Base-by-base conservation (phyloP, 257 asterid genomes). In the Capsicum chinense region DNA sequence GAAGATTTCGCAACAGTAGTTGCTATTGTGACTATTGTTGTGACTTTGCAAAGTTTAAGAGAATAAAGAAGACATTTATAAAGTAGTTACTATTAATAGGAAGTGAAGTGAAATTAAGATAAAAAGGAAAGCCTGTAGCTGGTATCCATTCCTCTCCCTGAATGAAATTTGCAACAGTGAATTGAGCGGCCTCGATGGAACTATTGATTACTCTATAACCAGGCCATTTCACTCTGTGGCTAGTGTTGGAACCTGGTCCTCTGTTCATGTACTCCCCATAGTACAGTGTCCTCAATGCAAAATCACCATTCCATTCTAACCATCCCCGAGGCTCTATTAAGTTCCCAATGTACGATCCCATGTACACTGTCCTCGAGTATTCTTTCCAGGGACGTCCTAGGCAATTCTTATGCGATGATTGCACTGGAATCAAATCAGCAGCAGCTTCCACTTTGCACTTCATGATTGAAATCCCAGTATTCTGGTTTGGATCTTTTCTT, bases 401-500 rank as follows among this genome's bases (percentile, higher is more conserved):
- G 26, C 26, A 64, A 64, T 64, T 64, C 70, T 26, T 64, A 37
- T 9, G 26, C 13, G 70, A 64, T 64, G 70, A 64, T 64, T 39
- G 44, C 5, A 39, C 44, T 39, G 44, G 44, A 39, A 64, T 26
- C 33, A 64, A 64, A 64, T 64, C 70, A 64, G 70, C 70, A 64
- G 3, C 70, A 10, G 70, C 70, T 64, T 64, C 70, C 17, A 64
- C 70, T 64, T 64, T 64, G 70, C 70, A 64, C 16, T 64, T 64
- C 17, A 64, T 5, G 17, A 64, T 64, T 26, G 71, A 64, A 26
- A 64, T 64, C 3, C 71, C 71, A 10, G 71, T 64, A 64, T 64
- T 64, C 70, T 64, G 70, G 42, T 64, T 64, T 26, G 70, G 70
- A 64, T 64, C 44, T 64, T 64, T 37, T 64, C 70, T 64, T 63